Base-by-base conservation (phyloP, 306 rosid species). In the Cicer judaicum region DNA sequence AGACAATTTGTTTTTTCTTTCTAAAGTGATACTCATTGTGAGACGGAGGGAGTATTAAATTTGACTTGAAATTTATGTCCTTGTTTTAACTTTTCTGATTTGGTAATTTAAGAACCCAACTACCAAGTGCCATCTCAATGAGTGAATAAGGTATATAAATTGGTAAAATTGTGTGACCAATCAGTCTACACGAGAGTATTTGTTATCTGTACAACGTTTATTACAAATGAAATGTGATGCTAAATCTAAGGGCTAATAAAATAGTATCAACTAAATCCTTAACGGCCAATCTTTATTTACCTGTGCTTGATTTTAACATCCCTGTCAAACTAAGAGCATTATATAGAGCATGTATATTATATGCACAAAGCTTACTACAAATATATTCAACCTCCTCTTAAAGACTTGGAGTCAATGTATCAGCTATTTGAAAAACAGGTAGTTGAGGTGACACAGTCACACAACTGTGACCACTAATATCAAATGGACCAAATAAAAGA, bases 21-120 rank as follows among this genome's bases (percentile, higher is more conserved):
- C 34, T 24, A 24, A 24, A 24, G 34, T 24, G 34, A 24, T 24
- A 24, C 34, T 24, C 34, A 24, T 24, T 24, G 34, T 24, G 34
- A 24, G 3, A 24, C 0, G 34, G 34, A 24, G 34, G 34, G 34
- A 24, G 34, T 24, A 24, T 24, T 74, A 59, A 41, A 11, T 52
- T 41, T 78, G 64, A 56, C 66, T 62, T 63, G 49, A 63, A 77
- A 14, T 15, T 39, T 64, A 73, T 68, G 74, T 69, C 70, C 7
- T 40, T 18, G 53, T 68, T 77, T 69, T 48, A 61, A 43, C 34
- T 64, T 52, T 48, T 36, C 1, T 21, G 64, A 24, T 34, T 36
- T 21, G 69, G 63, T 40, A 49, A 13, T 69, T 72, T 41, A 78
- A 59, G 54, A 69, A 61, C 14, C 53, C 15, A 34, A 59, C 36